These are phyloP conservation scores for Thielaviopsis ethacetica DNA, from an alignment of 2,329 filamentous ascomycete species.

Conservation along the genomic window DNA sequence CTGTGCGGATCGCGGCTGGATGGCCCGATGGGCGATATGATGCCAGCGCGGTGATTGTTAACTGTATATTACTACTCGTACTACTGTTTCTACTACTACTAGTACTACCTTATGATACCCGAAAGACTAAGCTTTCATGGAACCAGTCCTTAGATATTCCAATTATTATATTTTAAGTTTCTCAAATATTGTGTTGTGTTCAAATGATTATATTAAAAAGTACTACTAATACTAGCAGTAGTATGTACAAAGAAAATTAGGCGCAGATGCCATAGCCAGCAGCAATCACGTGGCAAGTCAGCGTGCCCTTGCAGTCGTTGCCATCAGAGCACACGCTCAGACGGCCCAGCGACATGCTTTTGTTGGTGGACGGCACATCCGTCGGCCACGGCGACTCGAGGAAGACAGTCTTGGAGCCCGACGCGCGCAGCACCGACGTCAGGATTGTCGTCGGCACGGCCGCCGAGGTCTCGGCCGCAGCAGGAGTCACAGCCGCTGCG, in stretches of 20 bases:
- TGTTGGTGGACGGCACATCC: not conserved
- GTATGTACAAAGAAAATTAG: not conserved
- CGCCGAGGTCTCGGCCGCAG: too few species aligned
- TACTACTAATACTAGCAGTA: too few species aligned
- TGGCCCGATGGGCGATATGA: slow-evolving; percentile 9
- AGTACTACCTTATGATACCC: not conserved
- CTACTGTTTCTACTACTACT: not conserved
- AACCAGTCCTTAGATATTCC: not conserved
- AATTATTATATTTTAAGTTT: not conserved
- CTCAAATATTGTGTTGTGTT: too few species aligned
- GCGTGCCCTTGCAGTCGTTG: not conserved
- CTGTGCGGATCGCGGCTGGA: slow-evolving; percentile 4
- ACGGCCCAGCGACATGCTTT: not conserved
- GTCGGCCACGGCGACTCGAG: not conserved
- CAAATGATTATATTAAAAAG: too few species aligned
- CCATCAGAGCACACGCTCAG: not conserved
- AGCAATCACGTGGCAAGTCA: not conserved
- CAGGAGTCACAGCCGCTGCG: too few species aligned
- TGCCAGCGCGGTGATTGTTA: slow-evolving; percentile 8
- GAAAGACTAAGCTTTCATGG: not conserved
- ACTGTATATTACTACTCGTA: not conserved
- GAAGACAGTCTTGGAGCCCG: not conserved
- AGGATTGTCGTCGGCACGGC: not conserved
- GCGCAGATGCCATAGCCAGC: not conserved
- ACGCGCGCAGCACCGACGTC: not conserved